Conservation (phyloP, 2,329 filamentous ascomycete species). For the Amauroascus niger region DNA sequence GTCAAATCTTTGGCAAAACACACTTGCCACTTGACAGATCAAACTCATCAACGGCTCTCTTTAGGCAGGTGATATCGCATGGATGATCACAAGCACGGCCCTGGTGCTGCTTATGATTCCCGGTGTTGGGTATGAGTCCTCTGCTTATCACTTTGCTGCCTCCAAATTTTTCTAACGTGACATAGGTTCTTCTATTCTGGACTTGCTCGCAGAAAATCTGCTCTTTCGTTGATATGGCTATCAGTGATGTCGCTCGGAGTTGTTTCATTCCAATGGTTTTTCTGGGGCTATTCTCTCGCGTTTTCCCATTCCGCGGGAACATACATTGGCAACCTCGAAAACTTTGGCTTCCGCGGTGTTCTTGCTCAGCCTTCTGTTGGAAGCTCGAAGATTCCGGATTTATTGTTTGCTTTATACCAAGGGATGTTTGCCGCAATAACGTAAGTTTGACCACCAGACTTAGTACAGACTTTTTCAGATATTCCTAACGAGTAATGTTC, state of each 20-base stretch:
- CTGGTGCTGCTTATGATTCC: constrained; percentile 89
- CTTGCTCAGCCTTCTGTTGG: constrained; percentile 67
- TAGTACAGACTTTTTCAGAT: background rate
- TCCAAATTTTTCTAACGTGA: background rate
- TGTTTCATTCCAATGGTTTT: constrained; percentile 87
- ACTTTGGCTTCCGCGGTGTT: constrained; percentile 70
- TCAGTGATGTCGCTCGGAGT: constrained; percentile 72
- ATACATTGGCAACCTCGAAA: constrained; percentile 57
- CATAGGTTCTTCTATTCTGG: constrained; percentile 82
- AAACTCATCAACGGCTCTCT: background rate
- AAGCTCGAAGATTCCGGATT: constrained; percentile 63
- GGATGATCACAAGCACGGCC: constrained; percentile 65
- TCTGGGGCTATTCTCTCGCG: constrained; percentile 58
- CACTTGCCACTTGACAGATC: background rate
- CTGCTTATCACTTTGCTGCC: background rate
- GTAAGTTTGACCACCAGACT: constrained; percentile 44
- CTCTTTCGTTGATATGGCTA: constrained; percentile 74
- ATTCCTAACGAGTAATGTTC: constrained; percentile 25
- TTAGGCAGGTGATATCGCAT: constrained; percentile 71
- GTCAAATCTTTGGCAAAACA: background rate
- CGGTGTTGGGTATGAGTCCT: constrained; percentile 56
- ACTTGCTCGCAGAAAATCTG: constrained; percentile 78
- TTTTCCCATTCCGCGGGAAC: constrained; percentile 51
- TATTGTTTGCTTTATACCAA: constrained; percentile 70
- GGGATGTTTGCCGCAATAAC: constrained; percentile 61